Evolutionary conservation across 495 filamentous ascomycete genomes (phyloP).

Genomic region (Podospora australis): DNA sequence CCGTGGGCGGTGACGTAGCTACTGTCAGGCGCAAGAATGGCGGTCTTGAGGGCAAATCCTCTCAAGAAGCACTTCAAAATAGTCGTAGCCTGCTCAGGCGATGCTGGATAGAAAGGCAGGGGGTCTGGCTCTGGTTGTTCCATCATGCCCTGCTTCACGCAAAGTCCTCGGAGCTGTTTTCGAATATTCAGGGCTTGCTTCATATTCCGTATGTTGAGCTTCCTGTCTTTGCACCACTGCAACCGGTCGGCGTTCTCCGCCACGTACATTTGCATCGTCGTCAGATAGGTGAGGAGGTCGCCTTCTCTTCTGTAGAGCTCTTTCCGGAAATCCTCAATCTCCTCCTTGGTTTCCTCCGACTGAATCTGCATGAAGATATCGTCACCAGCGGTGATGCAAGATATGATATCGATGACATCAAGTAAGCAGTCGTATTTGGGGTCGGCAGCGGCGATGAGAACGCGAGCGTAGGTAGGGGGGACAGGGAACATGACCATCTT

Average conservation of each 20-base stretch:
- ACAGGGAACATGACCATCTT: constrained; percentile 81
- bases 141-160: constrained; percentile 43
- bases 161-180: constrained; percentile 73
- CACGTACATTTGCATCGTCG: constrained; percentile 74
- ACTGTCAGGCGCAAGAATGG: constrained; percentile 72
- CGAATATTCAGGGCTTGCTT: constrained; percentile 64
- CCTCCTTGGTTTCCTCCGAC: constrained; percentile 75
- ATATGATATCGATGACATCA: constrained; percentile 88
- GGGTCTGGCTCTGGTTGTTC: constrained; percentile 35
- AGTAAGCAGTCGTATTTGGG: constrained; percentile 62
- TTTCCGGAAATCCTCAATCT: constrained; percentile 62
- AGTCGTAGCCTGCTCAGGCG: constrained; percentile 45
- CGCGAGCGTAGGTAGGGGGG: constrained; percentile 71
- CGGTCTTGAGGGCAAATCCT: constrained; percentile 78
- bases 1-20: constrained; percentile 80
- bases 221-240: constrained; percentile 70
- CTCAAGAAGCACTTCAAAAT: constrained; percentile 76
- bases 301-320: constrained; percentile 77
- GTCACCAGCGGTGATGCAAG: constrained; percentile 75
- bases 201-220: constrained; percentile 81
- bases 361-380: constrained; percentile 77
- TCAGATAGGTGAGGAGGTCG: constrained; percentile 81
- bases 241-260: constrained; percentile 66
- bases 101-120: constrained; percentile 40
- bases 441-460: constrained; percentile 72